Percentiles rank a stretch among this genome's conserved stretches.
These are phyloP conservation scores for Candida taoyuanica DNA, from an alignment of 805 yeast genomes.

Conservation along the genomic window DNA sequence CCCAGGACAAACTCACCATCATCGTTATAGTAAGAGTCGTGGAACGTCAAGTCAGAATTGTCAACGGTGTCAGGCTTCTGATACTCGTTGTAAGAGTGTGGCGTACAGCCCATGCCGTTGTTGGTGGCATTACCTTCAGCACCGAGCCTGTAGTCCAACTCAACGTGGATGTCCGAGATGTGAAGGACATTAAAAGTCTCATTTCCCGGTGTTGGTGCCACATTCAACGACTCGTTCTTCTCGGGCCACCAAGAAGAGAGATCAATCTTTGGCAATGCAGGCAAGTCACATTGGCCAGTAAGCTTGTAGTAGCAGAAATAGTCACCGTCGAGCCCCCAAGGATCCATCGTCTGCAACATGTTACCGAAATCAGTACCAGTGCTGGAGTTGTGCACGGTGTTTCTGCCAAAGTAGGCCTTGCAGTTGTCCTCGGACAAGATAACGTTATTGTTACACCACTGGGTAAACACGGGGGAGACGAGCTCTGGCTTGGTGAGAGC, in stretches of 20 bases:
- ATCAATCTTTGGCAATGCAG: constrained; percentile 47
- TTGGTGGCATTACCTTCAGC: constrained; percentile 54
- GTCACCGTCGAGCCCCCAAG: constrained; percentile 49
- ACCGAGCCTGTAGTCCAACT: constrained; percentile 49
- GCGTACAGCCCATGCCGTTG: constrained; percentile 54
- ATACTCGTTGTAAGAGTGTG: constrained; percentile 22
- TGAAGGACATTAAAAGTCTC: constrained; percentile 58
- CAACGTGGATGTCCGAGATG: constrained; percentile 61
- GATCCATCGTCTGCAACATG: constrained; percentile 46
- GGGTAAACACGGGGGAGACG: constrained; percentile 35
- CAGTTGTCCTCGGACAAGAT: constrained; percentile 27
- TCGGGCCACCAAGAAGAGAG: constrained; percentile 40
- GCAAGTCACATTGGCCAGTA: constrained; percentile 45
- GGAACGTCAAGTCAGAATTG: constrained; percentile 26
- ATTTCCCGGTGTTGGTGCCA: constrained; percentile 39
- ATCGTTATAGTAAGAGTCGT: constrained; percentile 28
- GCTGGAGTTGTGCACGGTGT: constrained; percentile 33
- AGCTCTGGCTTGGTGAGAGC: constrained; percentile 37
- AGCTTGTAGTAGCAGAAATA: constrained; percentile 55
- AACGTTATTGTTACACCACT: constrained; percentile 40
- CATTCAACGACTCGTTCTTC: constrained; percentile 36
- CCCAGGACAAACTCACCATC: constrained; percentile 28
- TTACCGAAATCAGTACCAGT: constrained; percentile 47
- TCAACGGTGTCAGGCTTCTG: constrained; percentile 14
- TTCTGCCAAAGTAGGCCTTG: constrained; percentile 31